phyloP scores from a whole-genome alignment of 805 yeast species.

The Nakazawaea wickerhamii region DNA sequence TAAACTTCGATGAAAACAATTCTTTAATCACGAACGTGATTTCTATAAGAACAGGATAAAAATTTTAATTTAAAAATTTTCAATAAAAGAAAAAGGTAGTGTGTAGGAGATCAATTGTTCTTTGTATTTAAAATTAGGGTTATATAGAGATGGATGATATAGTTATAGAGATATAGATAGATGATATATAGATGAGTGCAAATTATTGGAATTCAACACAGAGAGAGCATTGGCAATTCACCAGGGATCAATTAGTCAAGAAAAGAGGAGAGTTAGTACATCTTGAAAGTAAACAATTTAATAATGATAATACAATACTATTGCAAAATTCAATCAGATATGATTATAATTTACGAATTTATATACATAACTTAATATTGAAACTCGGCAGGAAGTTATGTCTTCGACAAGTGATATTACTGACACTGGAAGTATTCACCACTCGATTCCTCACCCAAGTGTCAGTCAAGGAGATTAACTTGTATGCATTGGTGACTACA shows the following conservation, averaged over 20 bases:
- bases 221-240: constrained; percentile 73
- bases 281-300: constrained; percentile 19
- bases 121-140: not conserved
- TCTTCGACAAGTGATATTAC: constrained; percentile 75
- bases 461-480: constrained; percentile 73
- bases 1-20: constrained; percentile 67
- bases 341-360: constrained; percentile 67
- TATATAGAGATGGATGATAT: not conserved
- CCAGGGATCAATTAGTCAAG: constrained; percentile 50
- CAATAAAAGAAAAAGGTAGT: not conserved
- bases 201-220: constrained; percentile 88
- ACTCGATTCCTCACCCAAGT: constrained; percentile 72
- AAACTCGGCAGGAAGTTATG: constrained; percentile 74
- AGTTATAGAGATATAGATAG: not conserved
- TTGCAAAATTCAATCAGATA: constrained; percentile 33
- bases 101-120: not conserved
- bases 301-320: constrained; percentile 7
- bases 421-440: constrained; percentile 84
- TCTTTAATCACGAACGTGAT: constrained; percentile 63
- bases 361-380: constrained; percentile 68
- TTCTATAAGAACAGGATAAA: no score
- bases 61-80: not conserved
- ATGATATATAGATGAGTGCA: constrained; percentile 79
- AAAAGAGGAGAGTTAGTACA: constrained; percentile 15
- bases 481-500: constrained; percentile 76